Base-by-base conservation (phyloP, 225 moss, liverwort and hornwort genomes). In the Marchantia polymorpha region DNA sequence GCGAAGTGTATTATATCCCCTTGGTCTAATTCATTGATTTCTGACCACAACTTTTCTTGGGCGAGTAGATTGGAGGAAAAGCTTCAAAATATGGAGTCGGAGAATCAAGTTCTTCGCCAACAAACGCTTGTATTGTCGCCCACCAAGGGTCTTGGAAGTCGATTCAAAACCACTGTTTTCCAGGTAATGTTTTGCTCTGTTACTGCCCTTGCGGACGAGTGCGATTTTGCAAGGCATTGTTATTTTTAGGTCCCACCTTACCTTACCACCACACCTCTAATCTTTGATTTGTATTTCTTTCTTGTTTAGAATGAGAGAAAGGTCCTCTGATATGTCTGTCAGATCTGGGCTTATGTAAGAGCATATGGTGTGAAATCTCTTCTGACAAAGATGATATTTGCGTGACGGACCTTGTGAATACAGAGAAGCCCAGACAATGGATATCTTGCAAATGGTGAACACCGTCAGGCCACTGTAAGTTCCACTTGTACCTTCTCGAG, bases 61-160 rank as follows among this genome's bases (percentile, higher is more conserved):
- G 48, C 30, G 61, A 25, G 26, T 77, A 99, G 99, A 85, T 83
- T 99, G 99, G 95, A 99, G 86, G 99, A 99, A 59, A 99, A 99
- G 76, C 89, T 99, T 29, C 83, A 92, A 66, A 99, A 99, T 69
- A 99, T 99, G 99, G 99, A 95, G 84, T 92, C 93, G 53, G 99
- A 99, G 88, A 99, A 99, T 84, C 99, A 99, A 90, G 99, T 99
- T 72, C 93, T 99, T 70, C 92, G 99, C 64, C 99, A 99, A 76
- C 99, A 99, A 75, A 95, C 95, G 14, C 88, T 99, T 86, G 94
- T 96, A 25, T 81, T 93, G 50, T 99, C 99, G 73, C 99, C 99
- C 27, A 99, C 99, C 17, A 95, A 99, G 86, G 95, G 93, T 74
- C 88, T 99, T 74, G 93, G 93, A 23, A 93, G 78, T 79, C 91